Evolutionary conservation across 257 asterid genomes (phyloP), one percentile per base, ranked within the genome.

Genomic region (Fraxinus quadrangulata): DNA sequence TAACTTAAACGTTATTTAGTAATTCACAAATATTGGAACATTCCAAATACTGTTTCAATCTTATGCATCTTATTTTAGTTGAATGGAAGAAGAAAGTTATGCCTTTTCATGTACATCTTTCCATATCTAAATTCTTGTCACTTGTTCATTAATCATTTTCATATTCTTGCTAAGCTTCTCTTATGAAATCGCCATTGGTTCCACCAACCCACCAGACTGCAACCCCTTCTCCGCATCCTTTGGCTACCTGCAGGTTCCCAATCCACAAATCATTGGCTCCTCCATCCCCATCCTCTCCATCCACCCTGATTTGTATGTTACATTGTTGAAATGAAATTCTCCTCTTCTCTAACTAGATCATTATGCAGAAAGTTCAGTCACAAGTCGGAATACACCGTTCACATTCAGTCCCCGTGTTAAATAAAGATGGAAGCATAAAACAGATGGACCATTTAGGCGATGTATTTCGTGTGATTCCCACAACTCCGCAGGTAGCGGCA

Each of bases 301-400:
- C 26, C 12, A 6, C 66, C 26, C 28, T 56, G 66, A 61, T 61
- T 61, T 61, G 33, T 61, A 61, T 61, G 11, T 23, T 61, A 61
- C 10, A 24, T 73, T 71, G 47, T 75, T 28, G 16, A 68, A 34
- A 73, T 71, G 19, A 67, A 36, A 31, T 21, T 24, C 6, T 76
- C 28, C 71, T 71, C 39, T 45, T 80, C 10, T 67, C 73, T 75
- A 59, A 78, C 66, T 72, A 33, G 30, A 56, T 81, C 78, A 11
- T 83, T 74, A 77, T 83, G 75, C 93, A 93, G 97, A 91, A 88
- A 83, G 88, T 85, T 66, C 90, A 79, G 71, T 34, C 56, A 77
- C 81, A 71, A 79, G 73, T 77, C 65, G 78, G 92, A 34, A 93
- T 95, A 26, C 99, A 88, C 71, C 97, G 98, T 65, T 95, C 99